phyloP scores from a whole-genome alignment of 192 early-diverging fungal species.

The Podila verticillata region DNA sequence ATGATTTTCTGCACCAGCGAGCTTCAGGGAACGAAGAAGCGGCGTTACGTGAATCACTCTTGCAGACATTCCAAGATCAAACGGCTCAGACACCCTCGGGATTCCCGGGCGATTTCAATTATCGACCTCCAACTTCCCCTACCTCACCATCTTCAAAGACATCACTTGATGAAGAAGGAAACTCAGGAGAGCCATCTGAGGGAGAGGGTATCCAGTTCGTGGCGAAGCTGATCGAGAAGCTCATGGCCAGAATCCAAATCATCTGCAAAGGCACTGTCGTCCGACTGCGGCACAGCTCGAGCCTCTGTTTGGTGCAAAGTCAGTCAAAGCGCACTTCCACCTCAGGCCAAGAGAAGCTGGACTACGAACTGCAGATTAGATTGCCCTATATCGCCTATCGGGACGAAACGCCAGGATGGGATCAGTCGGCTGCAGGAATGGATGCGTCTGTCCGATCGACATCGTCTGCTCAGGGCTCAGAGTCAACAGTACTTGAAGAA shows the following conservation, averaged over 20 bases:
- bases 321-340: background rate
- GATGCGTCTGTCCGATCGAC: conserved; percentile 18
- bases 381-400: conserved; percentile 62
- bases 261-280: conserved; percentile 65
- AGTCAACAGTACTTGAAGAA: conserved; percentile 34
- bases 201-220: conserved; percentile 78
- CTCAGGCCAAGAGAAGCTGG: conserved; percentile 12
- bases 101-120: conserved; percentile 44
- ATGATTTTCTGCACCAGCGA: conserved; percentile 82
- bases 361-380: conserved; percentile 62
- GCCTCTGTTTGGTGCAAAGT: conserved; percentile 23
- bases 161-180: background rate
- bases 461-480: conserved; percentile 8
- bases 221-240: conserved; percentile 84
- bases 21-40: conserved; percentile 72
- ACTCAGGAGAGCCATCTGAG: conserved; percentile 7
- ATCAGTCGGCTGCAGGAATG: conserved; percentile 42
- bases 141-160: conserved; percentile 6
- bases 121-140: conserved; percentile 7
- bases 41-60: conserved; percentile 61
- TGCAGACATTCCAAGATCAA: conserved; percentile 58
- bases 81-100: conserved; percentile 32
- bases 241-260: conserved; percentile 83
- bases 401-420: conserved; percentile 68
- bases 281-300: conserved; percentile 59